Percentiles rank a stretch among this genome's conserved stretches.
Conservation (phyloP, 306 rosid species). For the Vicia villosa region DNA sequence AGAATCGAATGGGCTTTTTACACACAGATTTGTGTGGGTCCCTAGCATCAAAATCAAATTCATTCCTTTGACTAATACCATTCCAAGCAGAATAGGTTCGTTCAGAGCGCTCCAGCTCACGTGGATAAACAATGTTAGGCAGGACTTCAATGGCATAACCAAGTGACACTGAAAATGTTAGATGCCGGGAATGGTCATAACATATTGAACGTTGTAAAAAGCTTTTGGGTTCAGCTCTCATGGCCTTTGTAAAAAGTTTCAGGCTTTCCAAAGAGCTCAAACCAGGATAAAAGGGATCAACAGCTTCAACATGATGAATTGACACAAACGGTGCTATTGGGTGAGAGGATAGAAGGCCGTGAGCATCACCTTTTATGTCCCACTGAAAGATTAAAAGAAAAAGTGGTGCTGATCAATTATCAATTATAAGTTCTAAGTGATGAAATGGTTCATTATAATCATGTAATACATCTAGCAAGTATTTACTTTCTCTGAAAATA, state of each 20-base stretch:
- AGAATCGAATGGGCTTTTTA: constrained; percentile 65
- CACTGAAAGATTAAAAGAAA: constrained; percentile 51
- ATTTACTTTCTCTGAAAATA: constrained; percentile 1
- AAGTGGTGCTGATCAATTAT: constrained; percentile 19
- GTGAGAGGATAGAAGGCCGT: constrained; percentile 78
- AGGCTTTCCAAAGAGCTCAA: constrained; percentile 63
- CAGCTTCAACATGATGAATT: constrained; percentile 78
- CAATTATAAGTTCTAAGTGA: constrained; percentile 30
- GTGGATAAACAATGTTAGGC: constrained; percentile 60
- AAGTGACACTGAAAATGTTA: constrained; percentile 65
- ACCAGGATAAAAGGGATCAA: constrained; percentile 73
- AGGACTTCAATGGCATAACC: constrained; percentile 76
- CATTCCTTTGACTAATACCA: constrained; percentile 53
- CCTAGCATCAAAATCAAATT: constrained; percentile 74
- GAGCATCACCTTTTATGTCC: constrained; percentile 74
- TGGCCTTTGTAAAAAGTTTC: constrained; percentile 68
- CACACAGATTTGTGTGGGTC: constrained; percentile 66
- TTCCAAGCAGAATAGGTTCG: constrained; percentile 83
- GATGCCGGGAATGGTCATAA: constrained; percentile 51
- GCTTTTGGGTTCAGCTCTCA: constrained; percentile 62
- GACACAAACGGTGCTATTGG: constrained; percentile 82
- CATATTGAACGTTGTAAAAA: constrained; percentile 77
- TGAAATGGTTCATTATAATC: constrained; percentile 23
- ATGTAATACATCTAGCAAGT: constrained; percentile 11
- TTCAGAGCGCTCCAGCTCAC: constrained; percentile 80